phyloP scores from a whole-genome alignment of 495 filamentous ascomycete species.

The Xanthoparmelia taractica region DNA sequence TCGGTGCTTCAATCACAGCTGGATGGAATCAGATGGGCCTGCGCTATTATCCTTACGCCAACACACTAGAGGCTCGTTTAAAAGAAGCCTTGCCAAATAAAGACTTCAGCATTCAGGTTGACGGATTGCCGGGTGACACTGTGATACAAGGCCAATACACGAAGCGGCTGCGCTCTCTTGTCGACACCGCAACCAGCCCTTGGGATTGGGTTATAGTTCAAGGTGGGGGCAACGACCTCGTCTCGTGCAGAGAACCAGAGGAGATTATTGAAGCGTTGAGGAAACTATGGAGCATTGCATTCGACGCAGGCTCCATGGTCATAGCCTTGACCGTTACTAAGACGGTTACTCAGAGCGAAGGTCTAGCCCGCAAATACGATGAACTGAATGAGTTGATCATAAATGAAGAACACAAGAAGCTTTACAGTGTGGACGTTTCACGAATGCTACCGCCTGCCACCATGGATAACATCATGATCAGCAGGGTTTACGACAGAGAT shows the following conservation, averaged over 20 bases:
- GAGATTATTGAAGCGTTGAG: constrained; percentile 38
- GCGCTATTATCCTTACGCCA: constrained; percentile 46
- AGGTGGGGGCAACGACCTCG: constrained; percentile 54
- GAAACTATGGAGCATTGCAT: constrained; percentile 40
- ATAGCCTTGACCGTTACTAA: constrained; percentile 57
- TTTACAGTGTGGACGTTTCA: constrained; percentile 49
- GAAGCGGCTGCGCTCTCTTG: constrained; percentile 39
- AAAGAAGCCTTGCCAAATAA: constrained; percentile 15
- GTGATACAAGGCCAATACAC: constrained; percentile 39
- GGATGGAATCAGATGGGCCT: constrained; percentile 44
- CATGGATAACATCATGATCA: constrained; percentile 28
- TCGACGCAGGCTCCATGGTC: constrained; percentile 43
- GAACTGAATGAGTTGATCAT: constrained; percentile 48
- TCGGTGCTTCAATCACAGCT: constrained; percentile 56
- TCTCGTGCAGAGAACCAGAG: constrained; percentile 27
- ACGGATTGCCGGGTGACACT: constrained; percentile 47
- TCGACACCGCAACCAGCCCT: constrained; percentile 23
- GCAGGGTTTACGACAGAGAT: constrained; percentile 52
- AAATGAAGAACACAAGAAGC: constrained; percentile 36
- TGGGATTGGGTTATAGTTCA: constrained; percentile 42
- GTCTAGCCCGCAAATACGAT: constrained; percentile 28
- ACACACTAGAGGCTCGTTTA: constrained; percentile 27
- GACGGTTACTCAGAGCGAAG: constrained; percentile 26
- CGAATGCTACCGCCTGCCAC: constrained; percentile 43
- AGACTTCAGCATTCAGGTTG: constrained; percentile 28